Conservation (phyloP, 2,329 filamentous ascomycete genomes). For the Aspergillus ochraceus region DNA sequence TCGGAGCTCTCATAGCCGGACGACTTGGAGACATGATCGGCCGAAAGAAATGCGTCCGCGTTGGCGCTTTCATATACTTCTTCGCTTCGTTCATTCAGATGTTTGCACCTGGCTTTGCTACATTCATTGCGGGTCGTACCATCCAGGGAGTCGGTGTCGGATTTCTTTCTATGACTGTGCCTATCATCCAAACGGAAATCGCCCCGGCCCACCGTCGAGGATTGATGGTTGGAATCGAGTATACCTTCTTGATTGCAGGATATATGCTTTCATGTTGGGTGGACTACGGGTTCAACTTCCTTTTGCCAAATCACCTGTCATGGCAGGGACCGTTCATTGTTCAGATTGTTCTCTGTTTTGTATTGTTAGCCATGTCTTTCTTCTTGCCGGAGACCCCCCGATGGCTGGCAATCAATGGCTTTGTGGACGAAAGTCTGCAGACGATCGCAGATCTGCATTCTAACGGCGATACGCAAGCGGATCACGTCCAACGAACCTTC, state of each 20-base stretch:
- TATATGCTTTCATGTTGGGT: slow-evolving; percentile 45
- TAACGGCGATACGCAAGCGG: slow-evolving; percentile 33
- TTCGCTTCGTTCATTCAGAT: slow-evolving; percentile 40
- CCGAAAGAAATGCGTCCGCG: slow-evolving; percentile 37
- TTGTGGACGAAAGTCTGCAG: slow-evolving; percentile 40
- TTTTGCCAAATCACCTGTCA: slow-evolving; percentile 33
- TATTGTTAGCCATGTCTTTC: slow-evolving; percentile 37
- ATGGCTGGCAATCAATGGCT: slow-evolving; percentile 45
- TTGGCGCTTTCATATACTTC: slow-evolving; percentile 40
- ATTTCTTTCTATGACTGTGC: slow-evolving; percentile 38
- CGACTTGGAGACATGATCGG: slow-evolving; percentile 39
- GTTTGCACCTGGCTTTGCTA: slow-evolving; percentile 35
- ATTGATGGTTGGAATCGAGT: slow-evolving; percentile 43
- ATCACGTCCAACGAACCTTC: slow-evolving; percentile 38
- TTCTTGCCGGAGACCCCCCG: slow-evolving; percentile 42
- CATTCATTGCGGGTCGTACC: slow-evolving; percentile 35
- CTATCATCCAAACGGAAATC: slow-evolving; percentile 41
- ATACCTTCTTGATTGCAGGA: slow-evolving; percentile 38
- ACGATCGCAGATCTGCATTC: slow-evolving; percentile 45
- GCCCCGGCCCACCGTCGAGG: slow-evolving; percentile 37
- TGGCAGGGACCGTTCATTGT: slow-evolving; percentile 34
- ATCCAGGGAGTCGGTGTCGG: slow-evolving; percentile 38
- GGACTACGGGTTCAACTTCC: slow-evolving; percentile 40
- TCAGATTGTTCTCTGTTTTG: slow-evolving; percentile 33
- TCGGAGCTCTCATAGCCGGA: slow-evolving; percentile 36